Percentiles rank a stretch among this genome's conserved stretches.
These are phyloP conservation scores for Baorangia bicolor DNA, from an alignment of 768 basidiomycete genomes.

Conservation along the genomic window DNA sequence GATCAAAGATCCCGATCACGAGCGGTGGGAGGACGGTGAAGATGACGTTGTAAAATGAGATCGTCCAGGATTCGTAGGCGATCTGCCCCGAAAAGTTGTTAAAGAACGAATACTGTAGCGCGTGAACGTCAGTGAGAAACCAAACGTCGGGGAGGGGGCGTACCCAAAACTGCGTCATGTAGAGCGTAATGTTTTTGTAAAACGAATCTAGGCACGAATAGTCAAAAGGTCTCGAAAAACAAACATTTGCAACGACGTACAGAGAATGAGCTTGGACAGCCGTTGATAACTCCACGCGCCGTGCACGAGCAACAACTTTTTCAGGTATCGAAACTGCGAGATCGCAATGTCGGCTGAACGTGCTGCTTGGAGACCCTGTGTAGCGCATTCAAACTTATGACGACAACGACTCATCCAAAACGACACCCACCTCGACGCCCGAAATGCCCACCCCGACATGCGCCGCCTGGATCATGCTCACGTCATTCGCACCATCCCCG, in stretches of 20 bases:
- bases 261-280: slow-evolving; percentile 92
- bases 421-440: slow-evolving; percentile 76
- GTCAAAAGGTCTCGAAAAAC: background rate
- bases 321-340: slow-evolving; percentile 94
- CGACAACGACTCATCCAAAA: background rate
- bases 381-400: background rate
- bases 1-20: slow-evolving; percentile 97
- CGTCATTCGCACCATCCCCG: slow-evolving; percentile 97
- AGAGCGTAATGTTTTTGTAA: slow-evolving; percentile 98
- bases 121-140: background rate
- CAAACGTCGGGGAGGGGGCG: slow-evolving; percentile 12
- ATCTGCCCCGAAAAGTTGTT: slow-evolving; percentile 99
- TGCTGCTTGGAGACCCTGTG: slow-evolving; percentile 98
- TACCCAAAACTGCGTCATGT: slow-evolving; percentile 99
- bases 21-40: slow-evolving; percentile 96
- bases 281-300: slow-evolving; percentile 99
- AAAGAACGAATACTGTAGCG: slow-evolving; percentile 89
- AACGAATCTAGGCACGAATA: too few relatives aligned
- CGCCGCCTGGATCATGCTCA: slow-evolving; percentile 99
- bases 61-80: slow-evolving; percentile 97
- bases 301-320: slow-evolving; percentile 93
- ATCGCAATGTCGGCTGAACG: slow-evolving; percentile 97
- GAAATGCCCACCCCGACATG: slow-evolving; percentile 98
- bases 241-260: slow-evolving; percentile 46
- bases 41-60: slow-evolving; percentile 94